A percentile compares a stretch with the other conserved stretches of the same genome.
phyloP scores from a whole-genome alignment of 805 yeast species.

The Blastobotrys attinorum region DNA sequence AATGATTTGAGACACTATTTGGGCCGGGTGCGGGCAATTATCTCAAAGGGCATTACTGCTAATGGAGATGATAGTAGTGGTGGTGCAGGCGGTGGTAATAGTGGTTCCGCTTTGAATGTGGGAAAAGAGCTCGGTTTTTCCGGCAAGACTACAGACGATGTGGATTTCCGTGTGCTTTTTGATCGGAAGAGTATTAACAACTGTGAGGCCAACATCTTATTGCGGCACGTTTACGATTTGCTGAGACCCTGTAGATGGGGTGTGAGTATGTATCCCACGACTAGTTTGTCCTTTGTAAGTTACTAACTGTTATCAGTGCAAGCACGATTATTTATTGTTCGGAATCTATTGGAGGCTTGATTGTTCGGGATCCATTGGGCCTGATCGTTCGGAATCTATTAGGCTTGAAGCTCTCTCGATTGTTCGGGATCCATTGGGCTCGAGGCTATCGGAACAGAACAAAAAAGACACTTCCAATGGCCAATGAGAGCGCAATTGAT shows the following conservation, averaged over 20 bases:
- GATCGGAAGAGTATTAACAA: slow-evolving; percentile 4
- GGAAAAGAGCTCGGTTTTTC: not conserved
- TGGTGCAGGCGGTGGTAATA: no score
- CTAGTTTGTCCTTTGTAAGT: not conserved
- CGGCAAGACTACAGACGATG: not conserved
- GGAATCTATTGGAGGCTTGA: slow-evolving; percentile 1
- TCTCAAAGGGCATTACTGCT: slow-evolving; percentile 5
- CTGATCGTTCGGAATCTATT: not conserved
- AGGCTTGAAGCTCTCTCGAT: not conserved
- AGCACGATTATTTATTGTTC: slow-evolving; percentile 1
- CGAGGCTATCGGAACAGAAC: no score
- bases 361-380: no score
- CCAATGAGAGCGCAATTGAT: no score
- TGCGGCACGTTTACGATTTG: slow-evolving; percentile 8
- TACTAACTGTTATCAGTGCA: slow-evolving; percentile 4
- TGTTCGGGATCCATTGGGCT: no score
- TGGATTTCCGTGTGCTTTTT: not conserved
- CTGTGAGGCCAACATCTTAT: slow-evolving; percentile 15
- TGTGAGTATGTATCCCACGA: slow-evolving; percentile 2
- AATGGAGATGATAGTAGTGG: not conserved
- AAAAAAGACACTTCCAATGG: no score
- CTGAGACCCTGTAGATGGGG: slow-evolving; percentile 15
- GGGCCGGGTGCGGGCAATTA: slow-evolving; percentile 8
- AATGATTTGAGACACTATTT: slow-evolving; percentile 5
- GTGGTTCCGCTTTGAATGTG: not conserved